These are phyloP conservation scores for Hordeum vulgare DNA, from an alignment of 176 grass and related monocot species.

Conservation along the genomic window DNA sequence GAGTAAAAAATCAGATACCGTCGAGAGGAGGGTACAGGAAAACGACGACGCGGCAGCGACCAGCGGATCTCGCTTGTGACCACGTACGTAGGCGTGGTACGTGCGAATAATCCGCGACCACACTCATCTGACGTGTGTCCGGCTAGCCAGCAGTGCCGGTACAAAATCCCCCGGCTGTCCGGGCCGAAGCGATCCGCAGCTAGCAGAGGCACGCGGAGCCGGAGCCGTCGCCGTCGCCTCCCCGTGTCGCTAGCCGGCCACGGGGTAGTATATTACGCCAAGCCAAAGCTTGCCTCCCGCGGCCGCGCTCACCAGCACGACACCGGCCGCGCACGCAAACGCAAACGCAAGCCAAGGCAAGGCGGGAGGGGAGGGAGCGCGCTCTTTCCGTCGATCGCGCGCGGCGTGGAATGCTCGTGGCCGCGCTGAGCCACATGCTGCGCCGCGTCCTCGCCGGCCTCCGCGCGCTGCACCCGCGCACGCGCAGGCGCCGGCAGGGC, in stretches of 20 bases:
- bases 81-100: background rate
- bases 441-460: conserved; percentile 33
- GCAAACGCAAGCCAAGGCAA: background rate
- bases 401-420: background rate
- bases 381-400: background rate
- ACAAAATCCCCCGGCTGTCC: background rate
- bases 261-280: conserved; percentile 17
- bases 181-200: background rate
- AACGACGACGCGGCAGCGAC: background rate
- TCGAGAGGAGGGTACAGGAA: background rate
- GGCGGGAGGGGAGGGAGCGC: too few relatives aligned
- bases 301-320: background rate
- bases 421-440: conserved; percentile 23
- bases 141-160: background rate
- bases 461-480: conserved; percentile 38
- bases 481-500: conserved; percentile 29
- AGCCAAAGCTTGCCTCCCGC: background rate
- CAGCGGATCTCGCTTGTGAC: conserved; percentile 5
- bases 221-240: conserved; percentile 17
- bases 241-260: background rate
- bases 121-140: background rate
- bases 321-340: background rate
- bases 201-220: background rate
- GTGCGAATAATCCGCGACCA: background rate
- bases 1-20: background rate